Conservation (phyloP, 1,284 basidiomycete species). For the Moesziomyces globuligerus region DNA sequence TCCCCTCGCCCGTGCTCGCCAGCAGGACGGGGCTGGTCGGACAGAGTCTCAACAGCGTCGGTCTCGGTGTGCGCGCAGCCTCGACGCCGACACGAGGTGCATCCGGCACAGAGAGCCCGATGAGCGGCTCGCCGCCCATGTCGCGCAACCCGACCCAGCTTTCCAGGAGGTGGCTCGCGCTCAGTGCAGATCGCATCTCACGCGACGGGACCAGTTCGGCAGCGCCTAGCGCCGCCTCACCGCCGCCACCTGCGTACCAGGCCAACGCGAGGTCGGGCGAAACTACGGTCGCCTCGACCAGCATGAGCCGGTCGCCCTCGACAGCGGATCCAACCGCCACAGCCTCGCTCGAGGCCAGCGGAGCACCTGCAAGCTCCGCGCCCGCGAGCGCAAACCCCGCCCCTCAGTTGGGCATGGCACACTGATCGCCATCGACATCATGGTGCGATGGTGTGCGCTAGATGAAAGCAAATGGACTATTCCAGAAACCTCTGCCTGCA, state of each 20-base stretch:
- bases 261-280: conserved; percentile 38
- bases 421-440: no score
- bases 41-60: conserved; percentile 1
- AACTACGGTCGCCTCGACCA: conserved; percentile 24
- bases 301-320: conserved; percentile 22
- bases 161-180: conserved; percentile 49
- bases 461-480: not conserved
- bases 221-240: not conserved
- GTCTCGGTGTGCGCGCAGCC: not conserved
- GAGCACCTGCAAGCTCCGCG: not conserved
- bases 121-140: conserved; percentile 17
- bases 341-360: conserved; percentile 1
- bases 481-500: no score
- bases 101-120: not conserved
- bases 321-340: not conserved
- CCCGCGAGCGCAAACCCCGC: not conserved
- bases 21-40: conserved; percentile 27
- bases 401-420: not conserved
- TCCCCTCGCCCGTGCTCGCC: conserved; percentile 28
- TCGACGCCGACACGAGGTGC: conserved; percentile 13
- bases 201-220: conserved; percentile 11
- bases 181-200: conserved; percentile 33
- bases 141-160: conserved; percentile 37
- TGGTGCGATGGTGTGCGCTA: no score
- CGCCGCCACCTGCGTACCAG: conserved; percentile 45